Percentiles rank a stretch among this genome's conserved stretches.
These are phyloP conservation scores for Botryobasidium botryosum DNA, from an alignment of 768 basidiomycete genomes.

Conservation along the genomic window DNA sequence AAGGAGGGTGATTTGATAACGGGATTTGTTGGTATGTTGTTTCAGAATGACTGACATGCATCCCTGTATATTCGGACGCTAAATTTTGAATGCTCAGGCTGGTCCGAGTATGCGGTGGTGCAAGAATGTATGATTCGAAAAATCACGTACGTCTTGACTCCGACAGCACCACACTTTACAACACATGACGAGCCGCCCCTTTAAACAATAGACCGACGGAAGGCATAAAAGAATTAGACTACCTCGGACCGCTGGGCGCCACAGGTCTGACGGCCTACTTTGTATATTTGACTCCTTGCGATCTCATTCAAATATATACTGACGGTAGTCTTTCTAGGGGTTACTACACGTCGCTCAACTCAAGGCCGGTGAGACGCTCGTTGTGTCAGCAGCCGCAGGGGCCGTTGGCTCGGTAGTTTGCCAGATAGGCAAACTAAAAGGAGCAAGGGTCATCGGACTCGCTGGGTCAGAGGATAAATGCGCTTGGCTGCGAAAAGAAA, in stretches of 20 bases:
- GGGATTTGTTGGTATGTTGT: conserved; percentile 37
- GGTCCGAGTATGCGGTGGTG: conserved; percentile 61
- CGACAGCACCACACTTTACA: too few relatives aligned
- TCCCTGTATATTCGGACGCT: too few relatives aligned
- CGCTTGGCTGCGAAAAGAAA: conserved; percentile 62
- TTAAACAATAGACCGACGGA: too few relatives aligned
- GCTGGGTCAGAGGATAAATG: conserved; percentile 77
- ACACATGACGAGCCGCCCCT: too few relatives aligned
- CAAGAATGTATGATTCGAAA: conserved; percentile 34
- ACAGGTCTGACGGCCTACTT: conserved; percentile 81
- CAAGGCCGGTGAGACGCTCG: conserved; percentile 68
- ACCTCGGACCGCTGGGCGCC: not conserved
- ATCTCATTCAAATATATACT: too few relatives aligned
- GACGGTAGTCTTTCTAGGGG: conserved; percentile 38
- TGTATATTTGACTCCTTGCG: too few relatives aligned
- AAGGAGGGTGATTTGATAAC: conserved; percentile 52
- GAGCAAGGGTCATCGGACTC: conserved; percentile 73
- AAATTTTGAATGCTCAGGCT: conserved; percentile 35
- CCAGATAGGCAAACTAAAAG: conserved; percentile 63
- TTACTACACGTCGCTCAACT: conserved; percentile 63
- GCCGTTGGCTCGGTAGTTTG: conserved; percentile 68
- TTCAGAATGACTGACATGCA: too few relatives aligned
- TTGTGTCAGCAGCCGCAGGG: conserved; percentile 84
- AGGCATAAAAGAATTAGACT: too few relatives aligned
- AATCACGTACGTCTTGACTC: conserved; percentile 44